phyloP scores from a whole-genome alignment of 2,329 filamentous ascomycete species.

The Thelonectria olida region DNA sequence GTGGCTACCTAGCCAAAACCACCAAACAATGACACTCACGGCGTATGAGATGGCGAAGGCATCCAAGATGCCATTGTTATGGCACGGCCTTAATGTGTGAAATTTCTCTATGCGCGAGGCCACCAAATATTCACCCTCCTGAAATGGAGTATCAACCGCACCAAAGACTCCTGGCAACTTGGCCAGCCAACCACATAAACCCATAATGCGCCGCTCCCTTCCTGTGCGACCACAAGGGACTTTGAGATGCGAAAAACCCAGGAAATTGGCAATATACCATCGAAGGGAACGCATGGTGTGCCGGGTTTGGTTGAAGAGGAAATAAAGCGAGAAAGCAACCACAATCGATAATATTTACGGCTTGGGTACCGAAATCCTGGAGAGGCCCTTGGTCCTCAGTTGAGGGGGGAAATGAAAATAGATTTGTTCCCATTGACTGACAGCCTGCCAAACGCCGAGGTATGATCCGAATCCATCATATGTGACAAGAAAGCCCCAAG shows the following conservation, averaged over 20 bases:
- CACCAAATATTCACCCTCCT: constrained; percentile 10
- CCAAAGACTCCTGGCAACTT: constrained; percentile 1
- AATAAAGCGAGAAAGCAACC: neutral
- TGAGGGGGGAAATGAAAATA: neutral
- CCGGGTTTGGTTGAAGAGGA: neutral
- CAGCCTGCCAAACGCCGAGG: constrained; percentile 33
- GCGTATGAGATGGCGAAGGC: neutral
- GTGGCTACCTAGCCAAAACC: neutral
- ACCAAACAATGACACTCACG: neutral
- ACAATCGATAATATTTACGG: neutral
- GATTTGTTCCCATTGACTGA: neutral
- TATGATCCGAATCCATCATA: constrained; percentile 31
- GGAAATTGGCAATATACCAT: neutral
- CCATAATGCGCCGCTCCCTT: constrained; percentile 3
- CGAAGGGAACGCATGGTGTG: neutral
- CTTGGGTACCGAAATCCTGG: neutral
- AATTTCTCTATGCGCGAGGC: constrained; percentile 30
- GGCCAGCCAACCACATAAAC: neutral
- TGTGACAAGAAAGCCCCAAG: constrained; percentile 24
- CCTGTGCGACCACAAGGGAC: neutral
- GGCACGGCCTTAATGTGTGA: constrained; percentile 9
- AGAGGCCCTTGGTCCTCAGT: neutral
- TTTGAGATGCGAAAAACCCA: neutral
- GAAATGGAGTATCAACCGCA: neutral
- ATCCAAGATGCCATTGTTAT: constrained; percentile 1